These are phyloP conservation scores for Onygenales sp. DNA, from an alignment of 2,329 filamentous ascomycete genomes.

Conservation along the genomic window DNA sequence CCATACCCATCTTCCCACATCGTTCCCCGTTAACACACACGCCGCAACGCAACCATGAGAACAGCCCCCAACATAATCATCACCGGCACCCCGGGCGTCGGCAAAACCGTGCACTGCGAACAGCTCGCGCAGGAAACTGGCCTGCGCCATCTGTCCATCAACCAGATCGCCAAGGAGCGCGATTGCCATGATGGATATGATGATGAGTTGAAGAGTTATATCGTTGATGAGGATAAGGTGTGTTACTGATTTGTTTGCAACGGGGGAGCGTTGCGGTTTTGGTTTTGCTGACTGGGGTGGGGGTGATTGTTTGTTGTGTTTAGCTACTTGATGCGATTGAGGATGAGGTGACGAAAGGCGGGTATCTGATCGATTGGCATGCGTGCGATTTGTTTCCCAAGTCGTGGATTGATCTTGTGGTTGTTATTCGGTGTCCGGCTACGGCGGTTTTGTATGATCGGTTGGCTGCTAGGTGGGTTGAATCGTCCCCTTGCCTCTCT, in stretches of 20 bases:
- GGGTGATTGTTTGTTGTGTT: neutral
- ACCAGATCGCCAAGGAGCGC: slow-evolving; percentile 82
- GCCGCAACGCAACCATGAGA: slow-evolving; percentile 22
- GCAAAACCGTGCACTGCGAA: slow-evolving; percentile 90
- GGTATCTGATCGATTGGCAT: slow-evolving; percentile 94
- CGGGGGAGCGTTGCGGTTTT: neutral
- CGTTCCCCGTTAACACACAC: neutral
- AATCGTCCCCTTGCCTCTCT: neutral
- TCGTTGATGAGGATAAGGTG: slow-evolving; percentile 95
- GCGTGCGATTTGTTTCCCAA: slow-evolving; percentile 91
- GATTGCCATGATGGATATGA: slow-evolving; percentile 82
- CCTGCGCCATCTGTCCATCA: slow-evolving; percentile 76
- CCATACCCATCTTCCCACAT: too few relatives aligned
- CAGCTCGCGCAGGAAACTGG: slow-evolving; percentile 65
- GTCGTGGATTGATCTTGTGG: slow-evolving; percentile 89
- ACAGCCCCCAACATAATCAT: slow-evolving; percentile 75
- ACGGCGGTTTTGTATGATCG: slow-evolving; percentile 77
- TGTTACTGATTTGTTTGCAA: slow-evolving; percentile 9
- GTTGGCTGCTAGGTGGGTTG: slow-evolving; percentile 56
- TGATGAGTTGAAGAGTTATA: slow-evolving; percentile 75
- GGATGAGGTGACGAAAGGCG: slow-evolving; percentile 65
- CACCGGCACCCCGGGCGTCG: slow-evolving; percentile 89
- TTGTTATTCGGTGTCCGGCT: slow-evolving; percentile 71
- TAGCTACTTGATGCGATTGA: slow-evolving; percentile 80
- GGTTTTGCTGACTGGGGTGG: neutral